Evolutionary conservation across 2,329 filamentous ascomycete species (phyloP).

Genomic region (Microcyclospora tardicrescens): DNA sequence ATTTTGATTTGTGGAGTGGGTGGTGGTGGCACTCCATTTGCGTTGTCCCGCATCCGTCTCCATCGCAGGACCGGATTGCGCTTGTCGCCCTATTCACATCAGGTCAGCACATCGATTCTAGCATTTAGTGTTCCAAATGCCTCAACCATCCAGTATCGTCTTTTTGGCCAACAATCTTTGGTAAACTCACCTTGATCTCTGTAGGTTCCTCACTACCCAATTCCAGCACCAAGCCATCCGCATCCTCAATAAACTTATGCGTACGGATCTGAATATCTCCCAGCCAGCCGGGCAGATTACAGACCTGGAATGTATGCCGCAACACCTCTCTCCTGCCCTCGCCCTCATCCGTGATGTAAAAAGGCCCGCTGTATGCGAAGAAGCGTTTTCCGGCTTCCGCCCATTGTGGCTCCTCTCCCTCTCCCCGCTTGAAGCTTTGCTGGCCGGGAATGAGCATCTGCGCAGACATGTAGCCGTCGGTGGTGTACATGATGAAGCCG

Average conservation of each 20-base stretch:
- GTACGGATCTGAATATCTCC: conserved; percentile 25
- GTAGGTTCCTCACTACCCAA: conserved; percentile 26
- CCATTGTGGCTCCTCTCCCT: conserved; percentile 26
- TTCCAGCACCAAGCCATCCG: conserved; percentile 21
- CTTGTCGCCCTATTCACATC: conserved; percentile 20
- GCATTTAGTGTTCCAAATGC: not conserved
- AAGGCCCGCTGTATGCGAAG: conserved; percentile 26
- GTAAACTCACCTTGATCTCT: conserved; percentile 23
- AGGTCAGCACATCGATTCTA: not conserved
- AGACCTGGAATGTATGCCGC: conserved; percentile 26
- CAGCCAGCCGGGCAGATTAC: conserved; percentile 27
- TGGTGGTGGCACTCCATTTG: conserved; percentile 19
- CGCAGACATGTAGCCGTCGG: conserved; percentile 27
- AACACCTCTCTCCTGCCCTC: conserved; percentile 21
- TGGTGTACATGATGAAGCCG: conserved; percentile 27
- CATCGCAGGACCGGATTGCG: conserved; percentile 26
- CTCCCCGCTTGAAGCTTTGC: conserved; percentile 24
- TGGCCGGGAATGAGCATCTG: conserved; percentile 27
- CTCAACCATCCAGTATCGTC: not conserved
- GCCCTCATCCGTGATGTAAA: conserved; percentile 26
- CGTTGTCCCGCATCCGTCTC: conserved; percentile 22
- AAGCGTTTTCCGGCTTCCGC: conserved; percentile 26
- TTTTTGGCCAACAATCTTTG: not conserved
- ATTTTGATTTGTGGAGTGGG: conserved; percentile 27
- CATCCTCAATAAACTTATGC: conserved; percentile 26